Percentiles rank a stretch among this genome's conserved stretches.
Conservation (phyloP, 2,329 filamentous ascomycete species). For the Amphichorda felina region DNA sequence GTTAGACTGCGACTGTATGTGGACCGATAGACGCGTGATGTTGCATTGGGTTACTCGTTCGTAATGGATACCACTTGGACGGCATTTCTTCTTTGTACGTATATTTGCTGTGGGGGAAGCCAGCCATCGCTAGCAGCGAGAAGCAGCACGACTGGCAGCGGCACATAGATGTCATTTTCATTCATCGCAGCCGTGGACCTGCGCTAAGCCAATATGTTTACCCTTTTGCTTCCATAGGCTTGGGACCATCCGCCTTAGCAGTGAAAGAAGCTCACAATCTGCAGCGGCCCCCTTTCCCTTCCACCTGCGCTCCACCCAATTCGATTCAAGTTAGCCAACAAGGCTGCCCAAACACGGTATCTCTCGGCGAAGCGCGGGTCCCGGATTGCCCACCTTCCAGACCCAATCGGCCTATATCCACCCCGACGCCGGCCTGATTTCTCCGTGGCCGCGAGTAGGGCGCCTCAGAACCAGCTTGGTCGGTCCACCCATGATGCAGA, state of each 20-base stretch:
- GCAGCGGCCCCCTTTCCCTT: no score
- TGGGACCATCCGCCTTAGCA: no score
- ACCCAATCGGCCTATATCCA: neutral
- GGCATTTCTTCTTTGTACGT: conserved; percentile 4
- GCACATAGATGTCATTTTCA: conserved; percentile 1
- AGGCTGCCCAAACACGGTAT: neutral
- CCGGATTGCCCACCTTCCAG: neutral
- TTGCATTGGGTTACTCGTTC: conserved; percentile 1
- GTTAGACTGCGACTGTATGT: conserved; percentile 1
- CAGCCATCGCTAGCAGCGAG: no score
- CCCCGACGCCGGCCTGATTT: conserved; percentile 8
- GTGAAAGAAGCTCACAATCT: no score
- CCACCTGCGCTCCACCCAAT: no score
- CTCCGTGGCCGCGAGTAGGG: conserved; percentile 5
- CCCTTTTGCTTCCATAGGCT: no score
- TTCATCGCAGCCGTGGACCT: neutral
- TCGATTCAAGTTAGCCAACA: no score
- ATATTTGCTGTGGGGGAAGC: neutral
- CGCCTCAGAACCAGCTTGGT: no score
- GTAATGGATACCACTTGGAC: conserved; percentile 5
- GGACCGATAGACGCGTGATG: neutral
- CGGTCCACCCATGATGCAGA: no score
- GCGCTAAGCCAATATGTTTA: neutral
- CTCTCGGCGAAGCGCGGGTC: neutral
- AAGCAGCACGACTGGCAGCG: no score